Conservation (phyloP, 352 stramenopile genomes). For the Phytophthora pseudosyringae region DNA sequence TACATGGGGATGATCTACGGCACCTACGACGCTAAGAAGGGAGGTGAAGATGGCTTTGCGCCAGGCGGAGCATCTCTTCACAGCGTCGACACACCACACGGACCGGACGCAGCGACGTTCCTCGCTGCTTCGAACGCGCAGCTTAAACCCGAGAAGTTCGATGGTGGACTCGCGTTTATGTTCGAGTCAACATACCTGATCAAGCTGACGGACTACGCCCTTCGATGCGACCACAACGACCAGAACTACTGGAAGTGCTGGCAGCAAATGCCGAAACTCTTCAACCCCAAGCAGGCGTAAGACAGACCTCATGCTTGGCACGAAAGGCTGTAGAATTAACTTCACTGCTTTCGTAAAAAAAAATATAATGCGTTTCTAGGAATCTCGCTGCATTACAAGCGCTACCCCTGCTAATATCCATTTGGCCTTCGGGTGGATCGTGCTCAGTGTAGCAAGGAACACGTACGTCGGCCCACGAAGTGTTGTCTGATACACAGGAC, state of each 20-base stretch:
- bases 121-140: slow-evolving; percentile 83
- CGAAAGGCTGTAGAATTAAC: not conserved
- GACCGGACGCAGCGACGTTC: slow-evolving; percentile 94
- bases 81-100: slow-evolving; percentile 90
- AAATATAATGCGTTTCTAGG: slow-evolving; percentile 42
- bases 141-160: slow-evolving; percentile 91
- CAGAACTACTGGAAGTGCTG: slow-evolving; percentile 94
- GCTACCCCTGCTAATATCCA: slow-evolving; percentile 95
- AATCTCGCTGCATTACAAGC: slow-evolving; percentile 94
- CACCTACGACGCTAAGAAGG: slow-evolving; percentile 95
- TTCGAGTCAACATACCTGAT: slow-evolving; percentile 96
- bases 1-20: slow-evolving; percentile 98
- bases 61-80: slow-evolving; percentile 94
- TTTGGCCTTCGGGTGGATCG: slow-evolving; percentile 78
- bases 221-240: slow-evolving; percentile 90
- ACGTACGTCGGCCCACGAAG: slow-evolving; percentile 96
- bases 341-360: slow-evolving; percentile 4
- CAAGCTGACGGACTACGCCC: slow-evolving; percentile 89
- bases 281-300: slow-evolving; percentile 58
- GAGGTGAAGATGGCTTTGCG: slow-evolving; percentile 87
- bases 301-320: not conserved
- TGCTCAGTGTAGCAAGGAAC: slow-evolving; percentile 96
- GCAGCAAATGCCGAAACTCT: slow-evolving; percentile 92
- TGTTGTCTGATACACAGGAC: slow-evolving; percentile 96
- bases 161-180: slow-evolving; percentile 96